phyloP scores from a whole-genome alignment of 352 stramenopile species.

The Saprolegnia parasitica region DNA sequence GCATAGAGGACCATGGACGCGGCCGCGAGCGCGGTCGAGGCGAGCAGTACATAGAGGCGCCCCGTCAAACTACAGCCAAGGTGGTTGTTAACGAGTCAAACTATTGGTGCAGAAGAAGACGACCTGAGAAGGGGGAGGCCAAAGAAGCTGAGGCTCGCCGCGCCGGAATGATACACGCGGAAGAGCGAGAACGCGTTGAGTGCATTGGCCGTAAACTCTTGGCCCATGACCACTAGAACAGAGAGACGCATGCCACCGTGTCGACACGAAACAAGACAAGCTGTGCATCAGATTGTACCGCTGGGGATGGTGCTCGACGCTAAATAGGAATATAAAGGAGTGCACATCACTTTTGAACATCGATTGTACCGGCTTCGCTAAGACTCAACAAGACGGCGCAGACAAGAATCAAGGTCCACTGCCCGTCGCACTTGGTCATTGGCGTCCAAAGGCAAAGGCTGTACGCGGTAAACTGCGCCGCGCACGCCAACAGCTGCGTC shows the following conservation, averaged over 20 bases:
- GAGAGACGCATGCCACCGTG: neutral
- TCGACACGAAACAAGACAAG: neutral
- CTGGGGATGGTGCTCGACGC: conserved; percentile 14
- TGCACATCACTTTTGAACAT: neutral
- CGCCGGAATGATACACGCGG: conserved; percentile 22
- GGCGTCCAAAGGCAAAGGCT: neutral
- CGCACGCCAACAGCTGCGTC: neutral
- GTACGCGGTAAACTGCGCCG: conserved; percentile 8
- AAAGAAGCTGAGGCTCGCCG: conserved; percentile 13
- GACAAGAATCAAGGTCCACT: conserved; percentile 19
- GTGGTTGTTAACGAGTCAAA: neutral
- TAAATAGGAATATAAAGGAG: conserved; percentile 12
- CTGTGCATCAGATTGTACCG: neutral
- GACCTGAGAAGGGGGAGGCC: conserved; percentile 16
- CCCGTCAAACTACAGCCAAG: neutral
- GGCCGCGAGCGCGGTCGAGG: neutral
- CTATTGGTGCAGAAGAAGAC: neutral
- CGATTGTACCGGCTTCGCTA: conserved; percentile 20
- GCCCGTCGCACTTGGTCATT: conserved; percentile 22
- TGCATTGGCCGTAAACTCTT: conserved; percentile 25
- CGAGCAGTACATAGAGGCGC: neutral
- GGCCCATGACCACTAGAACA: conserved; percentile 17
- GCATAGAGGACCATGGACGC: conserved; percentile 1
- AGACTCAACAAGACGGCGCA: conserved; percentile 22
- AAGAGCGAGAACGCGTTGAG: conserved; percentile 25